Base-by-base conservation (phyloP, 257 asterid species). In the Nicotiana attenuata region DNA sequence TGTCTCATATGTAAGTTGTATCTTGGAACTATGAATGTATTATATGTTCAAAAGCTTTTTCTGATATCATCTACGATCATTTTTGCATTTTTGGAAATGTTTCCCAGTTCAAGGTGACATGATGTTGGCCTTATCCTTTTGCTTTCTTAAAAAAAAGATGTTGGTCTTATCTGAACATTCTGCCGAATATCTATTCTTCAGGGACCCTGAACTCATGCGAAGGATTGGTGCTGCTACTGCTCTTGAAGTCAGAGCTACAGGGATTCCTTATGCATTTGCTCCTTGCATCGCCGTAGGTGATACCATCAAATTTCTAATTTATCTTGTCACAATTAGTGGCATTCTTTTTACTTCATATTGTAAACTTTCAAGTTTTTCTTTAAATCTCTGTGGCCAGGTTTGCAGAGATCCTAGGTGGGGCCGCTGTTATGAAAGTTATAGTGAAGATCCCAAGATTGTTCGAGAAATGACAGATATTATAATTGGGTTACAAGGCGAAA, bases 351-450 rank as follows among this genome's bases (percentile, higher is more conserved):
- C 24, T 75, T 75, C 24, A 75, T 47, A 75, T 75, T 50, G 45
- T 50, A 1, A 75, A 75, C 75, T 66, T 66, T 16, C 24, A 75
- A 50, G 80, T 15, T 50, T 45, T 24, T 65, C 61, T 24, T 47
- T 22, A 73, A 47, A 22, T 5, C 38, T 61, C 80, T 26, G 82
- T 50, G 68, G 82, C 78, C 80, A 94, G 98, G 98, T 94, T 26
- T 94, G 98, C 87, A 86, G 98, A 89, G 98, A 94, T 88, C 98
- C 98, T 50, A 90, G 98, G 88, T 94, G 98, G 98, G 98, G 98
- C 71, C 89, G 98, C 82, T 94, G 98, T 88, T 94, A 94, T 11
- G 98, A 94, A 85, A 94, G 98, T 88, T 92, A 94, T 84, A 91
- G 98, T 60, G 98, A 94, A 88, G 97, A 94, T 86, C 98, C 93